Conservation (phyloP, 257 asterid genomes). For the Coffea eugenioides region DNA sequence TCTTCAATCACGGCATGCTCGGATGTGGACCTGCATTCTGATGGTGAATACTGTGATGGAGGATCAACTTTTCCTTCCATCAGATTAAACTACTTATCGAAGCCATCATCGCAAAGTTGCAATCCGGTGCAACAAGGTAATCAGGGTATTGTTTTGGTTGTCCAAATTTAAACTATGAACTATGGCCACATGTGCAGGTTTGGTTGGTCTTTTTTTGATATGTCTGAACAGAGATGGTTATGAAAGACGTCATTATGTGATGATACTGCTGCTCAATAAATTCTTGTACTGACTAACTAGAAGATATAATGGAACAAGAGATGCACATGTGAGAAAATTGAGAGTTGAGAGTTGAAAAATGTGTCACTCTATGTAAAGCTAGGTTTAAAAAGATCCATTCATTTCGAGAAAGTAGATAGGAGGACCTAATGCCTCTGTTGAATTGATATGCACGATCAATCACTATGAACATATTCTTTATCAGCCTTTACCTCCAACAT, state of each 20-base stretch:
- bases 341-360: not conserved
- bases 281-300: not conserved
- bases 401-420: not conserved
- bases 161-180: not conserved
- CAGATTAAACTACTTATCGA: conserved; percentile 19
- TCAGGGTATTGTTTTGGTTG: conserved; percentile 12
- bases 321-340: not conserved
- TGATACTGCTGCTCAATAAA: not conserved
- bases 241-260: not conserved
- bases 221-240: not conserved
- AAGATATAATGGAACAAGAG: not conserved
- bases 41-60: conserved; percentile 28
- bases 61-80: conserved; percentile 21
- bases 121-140: conserved; percentile 9
- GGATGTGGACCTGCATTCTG: conserved; percentile 32
- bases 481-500: not conserved
- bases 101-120: conserved; percentile 29
- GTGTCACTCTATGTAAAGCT: not conserved
- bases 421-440: not conserved
- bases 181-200: not conserved
- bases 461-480: not conserved
- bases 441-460: not conserved
- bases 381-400: not conserved
- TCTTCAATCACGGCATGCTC: conserved; percentile 42
- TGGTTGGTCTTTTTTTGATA: not conserved